These are phyloP conservation scores for Rhododendron vialii DNA, from an alignment of 148 eudicot species.

Conservation along the genomic window DNA sequence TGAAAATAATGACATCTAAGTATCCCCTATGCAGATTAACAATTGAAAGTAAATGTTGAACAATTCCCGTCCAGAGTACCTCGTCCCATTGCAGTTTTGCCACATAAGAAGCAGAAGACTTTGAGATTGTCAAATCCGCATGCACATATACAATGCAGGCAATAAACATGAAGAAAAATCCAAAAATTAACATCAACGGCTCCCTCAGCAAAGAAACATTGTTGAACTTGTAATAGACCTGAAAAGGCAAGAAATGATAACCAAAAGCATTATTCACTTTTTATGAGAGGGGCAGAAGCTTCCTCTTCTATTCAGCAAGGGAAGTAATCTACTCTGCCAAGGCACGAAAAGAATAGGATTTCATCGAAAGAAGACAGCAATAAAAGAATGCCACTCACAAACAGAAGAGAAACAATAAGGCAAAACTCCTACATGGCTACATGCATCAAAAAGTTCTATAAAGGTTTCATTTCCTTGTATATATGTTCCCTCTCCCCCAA, in stretches of 20 bases:
- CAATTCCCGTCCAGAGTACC: constrained; percentile 32
- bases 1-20: constrained; percentile 18
- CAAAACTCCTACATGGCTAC: not conserved
- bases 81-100: constrained; percentile 97
- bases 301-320: not conserved
- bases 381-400: not conserved
- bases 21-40: not conserved
- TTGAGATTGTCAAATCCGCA: constrained; percentile 93
- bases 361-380: not conserved
- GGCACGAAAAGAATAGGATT: not conserved
- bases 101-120: constrained; percentile 80
- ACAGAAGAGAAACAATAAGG: not conserved
- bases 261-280: not conserved
- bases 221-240: constrained; percentile 95
- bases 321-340: not conserved
- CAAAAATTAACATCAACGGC: constrained; percentile 85
- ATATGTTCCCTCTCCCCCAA: not conserved
- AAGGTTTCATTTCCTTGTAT: not conserved
- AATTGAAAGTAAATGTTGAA: not conserved
- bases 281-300: not conserved
- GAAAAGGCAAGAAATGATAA: constrained; percentile 21
- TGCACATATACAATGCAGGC: constrained; percentile 75
- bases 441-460: not conserved
- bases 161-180: constrained; percentile 81
- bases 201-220: constrained; percentile 68